phyloP scores from a whole-genome alignment of 352 stramenopile genomes.

The Pythium brachiatum region DNA sequence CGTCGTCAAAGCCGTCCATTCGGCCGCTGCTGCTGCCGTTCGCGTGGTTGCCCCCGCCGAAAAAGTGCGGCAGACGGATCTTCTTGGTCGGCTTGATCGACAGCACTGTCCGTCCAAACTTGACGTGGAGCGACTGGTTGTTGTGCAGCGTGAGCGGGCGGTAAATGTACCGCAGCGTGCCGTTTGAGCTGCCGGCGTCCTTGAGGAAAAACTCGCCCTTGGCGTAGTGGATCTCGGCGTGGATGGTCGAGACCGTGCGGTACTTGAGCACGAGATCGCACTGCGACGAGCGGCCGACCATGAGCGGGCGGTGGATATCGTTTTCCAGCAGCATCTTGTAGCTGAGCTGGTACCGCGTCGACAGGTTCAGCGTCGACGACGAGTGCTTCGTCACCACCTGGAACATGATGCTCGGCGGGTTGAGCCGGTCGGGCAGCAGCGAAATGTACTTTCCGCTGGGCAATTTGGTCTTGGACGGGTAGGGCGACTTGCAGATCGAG shows the following conservation, averaged over 20 bases:
- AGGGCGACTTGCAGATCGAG: conserved; percentile 85
- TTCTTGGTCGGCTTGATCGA: conserved; percentile 90
- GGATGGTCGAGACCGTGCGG: conserved; percentile 92
- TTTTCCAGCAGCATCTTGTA: conserved; percentile 93
- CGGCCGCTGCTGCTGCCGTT: conserved; percentile 40
- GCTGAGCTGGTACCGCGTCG: conserved; percentile 82
- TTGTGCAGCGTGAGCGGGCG: conserved; percentile 89
- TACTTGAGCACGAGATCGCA: conserved; percentile 96
- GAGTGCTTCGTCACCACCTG: conserved; percentile 88
- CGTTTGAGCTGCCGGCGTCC: conserved; percentile 93
- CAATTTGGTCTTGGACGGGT: conserved; percentile 78
- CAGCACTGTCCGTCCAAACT: conserved; percentile 83
- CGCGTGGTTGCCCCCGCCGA: conserved; percentile 46
- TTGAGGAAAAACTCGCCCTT: conserved; percentile 95
- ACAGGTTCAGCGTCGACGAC: conserved; percentile 81
- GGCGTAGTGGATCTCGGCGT: conserved; percentile 92
- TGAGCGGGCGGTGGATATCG: conserved; percentile 87
- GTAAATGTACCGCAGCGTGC: conserved; percentile 93
- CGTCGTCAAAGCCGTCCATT: conserved; percentile 67
- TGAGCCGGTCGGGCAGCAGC: conserved; percentile 67
- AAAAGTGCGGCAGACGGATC: conserved; percentile 83
- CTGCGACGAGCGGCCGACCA: conserved; percentile 92
- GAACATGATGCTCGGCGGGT: conserved; percentile 84
- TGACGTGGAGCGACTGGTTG: conserved; percentile 85
- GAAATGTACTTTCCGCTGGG: conserved; percentile 72